These are phyloP conservation scores for Thelonectria blattea DNA, from an alignment of 2,329 filamentous ascomycete genomes.

Conservation along the genomic window DNA sequence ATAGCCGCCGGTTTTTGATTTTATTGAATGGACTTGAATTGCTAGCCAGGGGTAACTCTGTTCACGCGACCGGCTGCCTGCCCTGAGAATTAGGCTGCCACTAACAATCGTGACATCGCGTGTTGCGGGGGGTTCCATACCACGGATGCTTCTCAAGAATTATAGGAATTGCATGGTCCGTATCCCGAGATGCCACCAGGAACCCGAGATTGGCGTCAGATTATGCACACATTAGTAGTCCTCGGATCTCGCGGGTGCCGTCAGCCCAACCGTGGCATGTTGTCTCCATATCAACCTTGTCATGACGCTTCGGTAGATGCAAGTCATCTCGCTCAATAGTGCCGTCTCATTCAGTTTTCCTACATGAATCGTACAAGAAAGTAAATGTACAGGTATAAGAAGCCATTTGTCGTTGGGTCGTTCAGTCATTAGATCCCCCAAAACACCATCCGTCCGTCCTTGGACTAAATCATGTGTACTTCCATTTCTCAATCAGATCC, in stretches of 20 bases:
- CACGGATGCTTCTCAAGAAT: background rate
- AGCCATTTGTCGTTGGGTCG: slow-evolving; percentile 1
- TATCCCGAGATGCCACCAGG: no score
- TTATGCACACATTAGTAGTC: background rate
- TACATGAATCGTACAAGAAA: background rate
- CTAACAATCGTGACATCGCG: slow-evolving; percentile 2
- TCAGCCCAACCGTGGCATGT: background rate
- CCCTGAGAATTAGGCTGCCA: background rate
- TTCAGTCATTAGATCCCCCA: slow-evolving; percentile 7
- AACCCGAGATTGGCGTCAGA: background rate
- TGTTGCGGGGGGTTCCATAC: background rate
- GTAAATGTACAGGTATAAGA: background rate
- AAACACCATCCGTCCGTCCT: slow-evolving; percentile 16
- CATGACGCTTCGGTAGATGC: background rate
- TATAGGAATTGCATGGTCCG: background rate
- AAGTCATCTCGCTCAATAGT: background rate
- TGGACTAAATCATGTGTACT: slow-evolving; percentile 29
- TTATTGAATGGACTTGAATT: background rate
- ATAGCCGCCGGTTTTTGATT: background rate
- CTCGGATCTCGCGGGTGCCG: background rate
- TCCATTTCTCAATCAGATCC: slow-evolving; percentile 38
- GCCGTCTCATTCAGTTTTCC: background rate
- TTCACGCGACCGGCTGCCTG: slow-evolving; percentile 14
- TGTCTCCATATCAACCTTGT: background rate
- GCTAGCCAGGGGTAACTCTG: background rate